Base-by-base conservation (phyloP, 2,329 filamentous ascomycete species). In the Penicillium rolfsii region DNA sequence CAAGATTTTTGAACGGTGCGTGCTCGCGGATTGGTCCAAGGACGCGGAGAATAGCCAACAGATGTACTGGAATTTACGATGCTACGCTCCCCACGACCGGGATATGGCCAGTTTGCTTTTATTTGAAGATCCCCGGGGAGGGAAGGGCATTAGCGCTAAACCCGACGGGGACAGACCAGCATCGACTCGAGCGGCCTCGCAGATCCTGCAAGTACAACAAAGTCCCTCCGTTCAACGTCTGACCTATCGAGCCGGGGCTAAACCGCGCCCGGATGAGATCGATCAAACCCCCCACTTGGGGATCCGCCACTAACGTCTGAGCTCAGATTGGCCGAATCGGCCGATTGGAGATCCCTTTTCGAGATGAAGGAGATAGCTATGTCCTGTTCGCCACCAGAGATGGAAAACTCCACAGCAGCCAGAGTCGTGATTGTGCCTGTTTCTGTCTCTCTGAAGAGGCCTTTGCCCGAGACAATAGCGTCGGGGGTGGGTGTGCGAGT, bases 51-150 rank as follows among this genome's bases (percentile, higher is more conserved):
- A 57, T 50, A 57, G 54, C 33, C 28, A 19, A 52, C 33, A 28
- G 24, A 61, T 53, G 52, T 40, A 52, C 12, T 63, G 62, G 62
- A 64, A 64, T 64, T 50, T 35, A 24, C 33, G 43, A 62, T 64
- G 62, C 50, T 61, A 64, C 62, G 22, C 26, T 52, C 46, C 46
- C 55, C 46, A 57, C 24, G 38, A 52, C 45, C 36, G 30, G 45
- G 48, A 57, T 54, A 26, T 35, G 46, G 52, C n/a, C 8, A 30
- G 53, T 30, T 48, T 30, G 24, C 26, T 48, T 57, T 30, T 33
- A 33, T 55, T 53, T 40, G 59, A 28, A 41, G 55, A 62, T 59
- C 60, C 22, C 61, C 24, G 45, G 14, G 45, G 24, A 36, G 35
- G 40, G 19, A 12, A 12, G 9, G 11, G 9, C 11, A 33, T 9